Base-by-base conservation (phyloP, 2,329 filamentous ascomycete genomes). In the Talaromyces sp. region DNA sequence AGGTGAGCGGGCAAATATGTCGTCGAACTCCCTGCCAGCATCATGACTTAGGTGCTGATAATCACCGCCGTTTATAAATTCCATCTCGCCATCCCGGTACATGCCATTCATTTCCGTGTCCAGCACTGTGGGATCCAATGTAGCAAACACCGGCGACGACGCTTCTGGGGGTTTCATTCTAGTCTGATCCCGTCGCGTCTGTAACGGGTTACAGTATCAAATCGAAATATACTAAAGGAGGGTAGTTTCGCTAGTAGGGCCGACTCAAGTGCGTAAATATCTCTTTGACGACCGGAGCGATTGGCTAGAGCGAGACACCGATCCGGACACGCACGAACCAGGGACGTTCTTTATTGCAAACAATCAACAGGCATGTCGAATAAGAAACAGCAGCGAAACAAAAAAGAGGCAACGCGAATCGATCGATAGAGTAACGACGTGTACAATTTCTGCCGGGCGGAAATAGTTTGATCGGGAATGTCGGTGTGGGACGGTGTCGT, bases 31-130 rank as follows among this genome's bases (percentile, higher is more conserved):
- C 43, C 75, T 75, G 45, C 76, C 78, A 57, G 76, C 75, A 41
- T 72, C 72, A 39, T 75, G 70, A 14, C 73, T 70, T 31, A 78
- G 71, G 60, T 77, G 75, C 43, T 79, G 74, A 33, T 76, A 72
- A 62, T 75, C 71, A 57, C 74, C 70, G 27, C 75, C 73, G 62
- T 81, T 75, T 54, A 82, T 72, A 52, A 81, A 79, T 63, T 79
- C 76, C 73, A 81, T 76, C 64, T 81, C 76, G 60, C 74, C 71
- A 65, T 80, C 75, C 64, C 75, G 74, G 65, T 77, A 78, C 39
- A 74, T 67, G 63, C 74, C 75, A 64, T 77, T 77, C 76, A 80
- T 78, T 41, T 80, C 78, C 70, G 76, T 76, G 68, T 79, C 77
- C 63, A 79, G 70, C 58, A 80, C 77, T 62, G 79, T 74, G 31